Evolutionary conservation across 345 rosid genomes (phyloP).

Genomic region (Gossypium turneri): DNA sequence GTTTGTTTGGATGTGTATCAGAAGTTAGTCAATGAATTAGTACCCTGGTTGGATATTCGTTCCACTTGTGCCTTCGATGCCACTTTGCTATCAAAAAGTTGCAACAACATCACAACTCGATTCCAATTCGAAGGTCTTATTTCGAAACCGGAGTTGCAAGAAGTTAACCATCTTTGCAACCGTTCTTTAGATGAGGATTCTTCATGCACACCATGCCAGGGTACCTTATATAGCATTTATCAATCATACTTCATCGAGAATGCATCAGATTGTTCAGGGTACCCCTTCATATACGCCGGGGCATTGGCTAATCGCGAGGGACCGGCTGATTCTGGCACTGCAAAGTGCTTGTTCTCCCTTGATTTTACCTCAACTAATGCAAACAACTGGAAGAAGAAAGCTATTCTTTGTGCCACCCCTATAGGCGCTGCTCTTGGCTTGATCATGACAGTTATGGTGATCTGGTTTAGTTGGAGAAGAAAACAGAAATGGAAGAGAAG

Average conservation of each 20-base stretch:
- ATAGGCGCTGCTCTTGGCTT: constrained; percentile 31
- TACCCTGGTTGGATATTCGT: constrained; percentile 23
- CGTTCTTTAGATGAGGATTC: constrained; percentile 22
- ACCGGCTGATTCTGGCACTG: constrained; percentile 26
- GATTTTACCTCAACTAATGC: constrained; percentile 1
- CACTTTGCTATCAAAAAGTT: constrained; percentile 24
- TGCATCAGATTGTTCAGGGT: constrained; percentile 26
- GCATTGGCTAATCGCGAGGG: constrained; percentile 30
- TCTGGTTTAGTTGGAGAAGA: constrained; percentile 19
- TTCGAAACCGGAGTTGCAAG: constrained; percentile 22
- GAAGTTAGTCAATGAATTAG: constrained; percentile 5
- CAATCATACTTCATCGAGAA: constrained; percentile 9
- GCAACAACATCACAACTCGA: constrained; percentile 22
- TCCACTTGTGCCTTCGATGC: constrained; percentile 22
- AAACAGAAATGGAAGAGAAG: constrained; percentile 9
- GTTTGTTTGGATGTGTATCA: constrained; percentile 24
- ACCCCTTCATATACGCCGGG: constrained; percentile 30
- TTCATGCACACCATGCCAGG: constrained; percentile 27
- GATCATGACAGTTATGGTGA: constrained; percentile 15
- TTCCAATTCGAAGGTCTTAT: constrained; percentile 26
- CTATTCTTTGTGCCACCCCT: constrained; percentile 17
- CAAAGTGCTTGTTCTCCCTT: constrained; percentile 35
- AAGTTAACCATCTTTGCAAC: constrained; percentile 25
- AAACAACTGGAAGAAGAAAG: not conserved
- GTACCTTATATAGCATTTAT: constrained; percentile 16